These are phyloP conservation scores for Eimeria maxima DNA, from an alignment of 169 alveolate species.

Conservation along the genomic window DNA sequence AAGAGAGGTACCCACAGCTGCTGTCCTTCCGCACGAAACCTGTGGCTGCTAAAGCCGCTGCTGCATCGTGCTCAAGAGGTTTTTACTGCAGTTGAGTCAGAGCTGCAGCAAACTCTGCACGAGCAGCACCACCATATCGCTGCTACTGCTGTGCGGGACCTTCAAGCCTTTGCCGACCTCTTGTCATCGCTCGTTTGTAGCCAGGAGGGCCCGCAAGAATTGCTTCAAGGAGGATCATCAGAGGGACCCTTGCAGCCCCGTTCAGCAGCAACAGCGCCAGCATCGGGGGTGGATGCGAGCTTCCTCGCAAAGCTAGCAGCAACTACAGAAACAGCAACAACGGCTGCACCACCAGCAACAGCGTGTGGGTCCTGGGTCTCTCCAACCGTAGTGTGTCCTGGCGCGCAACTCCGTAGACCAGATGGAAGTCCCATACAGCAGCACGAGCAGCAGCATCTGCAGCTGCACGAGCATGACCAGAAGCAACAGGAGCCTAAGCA, in stretches of 20 bases:
- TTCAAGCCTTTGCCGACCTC: conserved; percentile 65
- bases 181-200: conserved; percentile 54
- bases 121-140: conserved; percentile 68
- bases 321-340: conserved; percentile 11
- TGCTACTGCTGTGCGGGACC: conserved; percentile 56
- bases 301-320: conserved; percentile 2
- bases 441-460: conserved; percentile 46
- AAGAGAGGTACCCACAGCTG: conserved; percentile 19
- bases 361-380: background rate
- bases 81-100: conserved; percentile 61
- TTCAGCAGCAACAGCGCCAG: conserved; percentile 19
- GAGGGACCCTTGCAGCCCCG: conserved; percentile 11
- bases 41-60: conserved; percentile 76
- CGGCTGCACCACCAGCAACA: conserved; percentile 47
- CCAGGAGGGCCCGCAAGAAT: conserved; percentile 36
- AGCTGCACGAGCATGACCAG: conserved; percentile 25
- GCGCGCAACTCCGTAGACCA: background rate
- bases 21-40: conserved; percentile 56
- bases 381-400: background rate
- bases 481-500: background rate
- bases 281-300: background rate
- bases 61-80: conserved; percentile 65
- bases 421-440: background rate
- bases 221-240: conserved; percentile 1
- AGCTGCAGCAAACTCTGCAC: conserved; percentile 62